Evolutionary conservation across 1,284 basidiomycete genomes (phyloP), one percentile per base, ranked within the genome.

Genomic region (Phylloporus sp.): DNA sequence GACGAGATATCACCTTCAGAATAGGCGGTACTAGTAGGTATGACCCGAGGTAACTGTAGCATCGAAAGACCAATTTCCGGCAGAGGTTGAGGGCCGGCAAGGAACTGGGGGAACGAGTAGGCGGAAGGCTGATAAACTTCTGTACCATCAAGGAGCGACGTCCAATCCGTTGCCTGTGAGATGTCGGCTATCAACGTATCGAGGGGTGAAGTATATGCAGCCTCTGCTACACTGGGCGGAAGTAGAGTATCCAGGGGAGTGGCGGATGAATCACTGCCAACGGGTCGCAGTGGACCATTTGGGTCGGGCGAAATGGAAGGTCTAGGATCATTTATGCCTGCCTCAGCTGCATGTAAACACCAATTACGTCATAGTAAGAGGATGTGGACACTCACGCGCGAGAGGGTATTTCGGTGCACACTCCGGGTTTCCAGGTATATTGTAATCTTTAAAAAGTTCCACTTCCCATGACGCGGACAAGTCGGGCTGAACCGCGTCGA

Each of bases 371-470:
- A 3, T 13, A 32, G 5, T 44, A 3, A 2, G 4, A 55, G 24
- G 26, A 47, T 32, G 26, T 20, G 58, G n/a, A 46, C 13, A 62
- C 72, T 64, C 50, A 71, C 72, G n/a, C 47, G 50, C n/a, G 50
- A 60, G 52, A 2, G 28, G 12, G 13, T 11, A 53, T 11, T 29
- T 49, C 1, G 24, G 2, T 37, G 17, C 10, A 29, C 32, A 15
- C 29, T 46, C 46, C 29, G 26, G 2, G n/a, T 61, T 28, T 26
- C 44, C 53, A 0, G 70, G 70, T 4, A 72, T 58, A n/a, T n/a
- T 61, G 32, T 74, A 77, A 37, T 66, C 62, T n/a, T 28, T 64
- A 24, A 77, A 77, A 2, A 75, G 7, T 22, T 76, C 63, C 24
- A 78, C 68, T 51, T 76, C 73, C 68, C 66, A 69, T 0, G 54